These are phyloP conservation scores for Chloris gayana DNA, from an alignment of 176 grass and related monocot species.

Conservation along the genomic window DNA sequence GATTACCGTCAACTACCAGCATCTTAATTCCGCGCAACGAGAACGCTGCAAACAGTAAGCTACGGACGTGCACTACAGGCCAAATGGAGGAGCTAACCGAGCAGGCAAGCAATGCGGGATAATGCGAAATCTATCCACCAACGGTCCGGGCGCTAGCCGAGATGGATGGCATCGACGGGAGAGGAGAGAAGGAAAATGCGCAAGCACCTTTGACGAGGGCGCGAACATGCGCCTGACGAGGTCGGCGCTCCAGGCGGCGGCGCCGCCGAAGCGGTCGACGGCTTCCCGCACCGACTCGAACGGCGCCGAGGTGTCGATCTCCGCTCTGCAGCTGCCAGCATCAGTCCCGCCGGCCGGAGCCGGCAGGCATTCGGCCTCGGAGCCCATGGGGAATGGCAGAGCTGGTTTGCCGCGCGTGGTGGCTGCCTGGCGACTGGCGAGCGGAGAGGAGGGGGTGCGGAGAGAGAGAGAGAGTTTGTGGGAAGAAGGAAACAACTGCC, in stretches of 20 bases:
- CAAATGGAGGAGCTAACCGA: constrained; percentile 1
- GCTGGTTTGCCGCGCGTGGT: neutral
- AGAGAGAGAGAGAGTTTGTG: neutral
- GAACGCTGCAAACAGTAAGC: neutral
- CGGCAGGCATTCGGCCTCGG: constrained; percentile 22
- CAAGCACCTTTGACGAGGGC: constrained; percentile 25
- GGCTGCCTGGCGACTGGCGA: neutral
- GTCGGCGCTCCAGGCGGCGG: constrained; percentile 75
- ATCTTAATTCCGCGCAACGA: neutral
- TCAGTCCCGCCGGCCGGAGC: neutral
- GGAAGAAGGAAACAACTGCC: neutral
- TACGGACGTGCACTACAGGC: neutral
- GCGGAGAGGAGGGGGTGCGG: neutral
- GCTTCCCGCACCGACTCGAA: constrained; percentile 92
- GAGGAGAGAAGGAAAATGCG: neutral
- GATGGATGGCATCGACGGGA: no score
- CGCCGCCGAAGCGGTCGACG: constrained; percentile 84
- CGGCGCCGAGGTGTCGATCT: constrained; percentile 95
- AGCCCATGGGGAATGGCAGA: constrained; percentile 7
- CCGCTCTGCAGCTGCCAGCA: constrained; percentile 44
- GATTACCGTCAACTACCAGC: neutral
- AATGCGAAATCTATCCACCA: no score
- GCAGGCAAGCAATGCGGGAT: neutral
- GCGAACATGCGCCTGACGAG: constrained; percentile 52
- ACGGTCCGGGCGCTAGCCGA: neutral